Evolutionary conservation across 495 filamentous ascomycete genomes (phyloP).

Genomic region (Neurospora pannonica): DNA sequence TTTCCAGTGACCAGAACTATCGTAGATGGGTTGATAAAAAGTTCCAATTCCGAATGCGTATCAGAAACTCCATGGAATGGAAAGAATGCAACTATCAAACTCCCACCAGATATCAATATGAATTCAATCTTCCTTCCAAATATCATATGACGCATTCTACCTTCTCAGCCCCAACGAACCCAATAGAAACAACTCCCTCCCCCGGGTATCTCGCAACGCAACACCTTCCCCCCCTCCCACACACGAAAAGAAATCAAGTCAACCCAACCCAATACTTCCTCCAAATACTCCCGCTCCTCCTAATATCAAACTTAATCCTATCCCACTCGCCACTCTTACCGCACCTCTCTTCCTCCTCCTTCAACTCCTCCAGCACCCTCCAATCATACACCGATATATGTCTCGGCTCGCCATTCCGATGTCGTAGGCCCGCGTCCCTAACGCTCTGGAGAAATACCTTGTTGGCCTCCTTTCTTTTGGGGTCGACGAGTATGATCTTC

Average conservation of each 20-base stretch:
- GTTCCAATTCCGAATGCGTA: no score
- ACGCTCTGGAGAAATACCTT: conserved; percentile 27
- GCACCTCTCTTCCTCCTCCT: conserved; percentile 24
- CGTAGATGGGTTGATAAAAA: no score
- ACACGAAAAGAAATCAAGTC: conserved; percentile 2
- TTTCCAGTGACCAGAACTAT: not conserved
- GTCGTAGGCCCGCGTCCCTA: conserved; percentile 22
- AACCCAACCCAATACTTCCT: conserved; percentile 17
- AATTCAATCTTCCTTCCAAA: not conserved
- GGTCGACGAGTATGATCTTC: conserved; percentile 39
- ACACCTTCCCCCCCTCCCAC: not conserved
- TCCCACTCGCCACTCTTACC: conserved; percentile 1
- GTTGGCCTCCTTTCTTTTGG: conserved; percentile 27
- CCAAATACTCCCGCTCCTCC: conserved; percentile 7
- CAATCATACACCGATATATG: conserved; percentile 42
- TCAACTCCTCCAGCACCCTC: conserved; percentile 36
- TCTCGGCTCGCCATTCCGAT: conserved; percentile 23
- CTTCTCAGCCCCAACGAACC: not conserved
- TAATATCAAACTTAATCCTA: conserved; percentile 2
- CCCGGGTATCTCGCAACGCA: not conserved
- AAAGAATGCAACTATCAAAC: not conserved
- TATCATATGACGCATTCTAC: not conserved
- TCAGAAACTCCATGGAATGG: no score
- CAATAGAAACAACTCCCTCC: not conserved
- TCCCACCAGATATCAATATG: not conserved